A percentile compares a stretch with the other conserved stretches of the same genome.
Evolutionary conservation across 495 filamentous ascomycete genomes (phyloP).

Genomic region (Tricharina praecox): DNA sequence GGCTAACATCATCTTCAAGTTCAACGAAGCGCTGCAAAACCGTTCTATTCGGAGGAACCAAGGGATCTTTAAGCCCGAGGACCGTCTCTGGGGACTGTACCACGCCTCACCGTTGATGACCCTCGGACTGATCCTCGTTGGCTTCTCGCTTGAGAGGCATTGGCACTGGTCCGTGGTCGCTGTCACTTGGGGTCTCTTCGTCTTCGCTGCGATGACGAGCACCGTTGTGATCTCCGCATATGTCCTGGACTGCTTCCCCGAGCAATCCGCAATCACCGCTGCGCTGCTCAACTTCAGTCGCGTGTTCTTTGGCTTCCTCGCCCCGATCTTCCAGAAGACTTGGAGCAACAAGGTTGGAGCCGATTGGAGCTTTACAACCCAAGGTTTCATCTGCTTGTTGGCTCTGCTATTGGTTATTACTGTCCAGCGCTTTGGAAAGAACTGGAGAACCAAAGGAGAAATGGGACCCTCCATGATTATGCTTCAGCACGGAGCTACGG

Average conservation of each 20-base stretch:
- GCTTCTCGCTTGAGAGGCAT: slow-evolving; percentile 7
- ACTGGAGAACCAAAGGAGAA: slow-evolving; percentile 10
- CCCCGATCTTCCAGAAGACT: slow-evolving; percentile 16
- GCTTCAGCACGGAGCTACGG: no score
- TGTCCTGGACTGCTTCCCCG: slow-evolving; percentile 19
- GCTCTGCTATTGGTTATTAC: slow-evolving; percentile 10
- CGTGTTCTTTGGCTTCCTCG: slow-evolving; percentile 21
- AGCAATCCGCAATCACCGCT: slow-evolving; percentile 12
- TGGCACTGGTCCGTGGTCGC: slow-evolving; percentile 19
- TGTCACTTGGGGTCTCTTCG: slow-evolving; percentile 20
- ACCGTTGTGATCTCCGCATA: slow-evolving; percentile 22
- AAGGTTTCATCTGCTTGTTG: slow-evolving; percentile 12
- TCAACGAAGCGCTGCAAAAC: slow-evolving; percentile 17
- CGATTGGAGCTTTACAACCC: slow-evolving; percentile 18
- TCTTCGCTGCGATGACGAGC: slow-evolving; percentile 18
- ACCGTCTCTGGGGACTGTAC: slow-evolving; percentile 15
- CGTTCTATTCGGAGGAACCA: slow-evolving; percentile 10
- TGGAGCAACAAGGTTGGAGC: slow-evolving; percentile 13
- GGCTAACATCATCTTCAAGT: no score
- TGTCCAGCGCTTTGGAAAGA: slow-evolving; percentile 15
- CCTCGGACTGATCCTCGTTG: slow-evolving; percentile 12
- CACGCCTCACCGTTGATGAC: slow-evolving; percentile 10
- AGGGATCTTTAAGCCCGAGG: slow-evolving; percentile 16
- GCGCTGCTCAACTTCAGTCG: slow-evolving; percentile 23
- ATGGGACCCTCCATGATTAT: no score